Evolutionary conservation across 2,329 filamentous ascomycete genomes (phyloP).

Genomic region (Neurospora sp.): DNA sequence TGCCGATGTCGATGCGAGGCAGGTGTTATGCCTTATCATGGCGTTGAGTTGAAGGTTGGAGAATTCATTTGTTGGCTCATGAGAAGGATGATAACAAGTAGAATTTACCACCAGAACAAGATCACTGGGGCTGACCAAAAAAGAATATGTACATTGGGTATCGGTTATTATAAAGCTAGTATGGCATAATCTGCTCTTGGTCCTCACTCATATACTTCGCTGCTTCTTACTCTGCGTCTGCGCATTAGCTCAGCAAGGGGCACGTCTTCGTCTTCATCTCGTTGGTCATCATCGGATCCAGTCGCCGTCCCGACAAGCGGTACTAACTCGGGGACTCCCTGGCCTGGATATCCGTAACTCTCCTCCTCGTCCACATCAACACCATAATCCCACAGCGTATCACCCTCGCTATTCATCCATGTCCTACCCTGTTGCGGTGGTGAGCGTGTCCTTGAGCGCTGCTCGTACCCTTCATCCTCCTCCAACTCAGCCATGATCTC

Average conservation of each 20-base stretch:
- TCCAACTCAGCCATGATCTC: constrained; percentile 40
- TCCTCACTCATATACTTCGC: constrained; percentile 13
- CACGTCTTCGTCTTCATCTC: constrained; percentile 45
- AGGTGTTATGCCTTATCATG: no score
- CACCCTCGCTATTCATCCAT: constrained; percentile 69
- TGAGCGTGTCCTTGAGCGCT: background rate
- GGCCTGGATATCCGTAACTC: constrained; percentile 6
- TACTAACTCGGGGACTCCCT: background rate
- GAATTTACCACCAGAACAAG: background rate
- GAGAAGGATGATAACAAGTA: background rate
- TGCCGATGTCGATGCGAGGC: no score
- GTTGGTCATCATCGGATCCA: constrained; percentile 7
- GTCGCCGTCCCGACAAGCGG: background rate
- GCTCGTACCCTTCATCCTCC: constrained; percentile 22
- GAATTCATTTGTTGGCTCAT: no score
- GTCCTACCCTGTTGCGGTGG: background rate
- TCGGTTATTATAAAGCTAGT: background rate
- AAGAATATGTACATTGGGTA: background rate
- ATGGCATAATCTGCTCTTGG: background rate
- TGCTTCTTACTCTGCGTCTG: constrained; percentile 27
- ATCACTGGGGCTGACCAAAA: background rate
- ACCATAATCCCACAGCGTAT: constrained; percentile 64
- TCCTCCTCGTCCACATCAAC: constrained; percentile 65
- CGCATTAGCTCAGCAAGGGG: constrained; percentile 59
- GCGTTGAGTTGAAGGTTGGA: no score